Evolutionary conservation across 2,329 filamentous ascomycete genomes (phyloP).

Genomic region (Colletotrichum acutatum): DNA sequence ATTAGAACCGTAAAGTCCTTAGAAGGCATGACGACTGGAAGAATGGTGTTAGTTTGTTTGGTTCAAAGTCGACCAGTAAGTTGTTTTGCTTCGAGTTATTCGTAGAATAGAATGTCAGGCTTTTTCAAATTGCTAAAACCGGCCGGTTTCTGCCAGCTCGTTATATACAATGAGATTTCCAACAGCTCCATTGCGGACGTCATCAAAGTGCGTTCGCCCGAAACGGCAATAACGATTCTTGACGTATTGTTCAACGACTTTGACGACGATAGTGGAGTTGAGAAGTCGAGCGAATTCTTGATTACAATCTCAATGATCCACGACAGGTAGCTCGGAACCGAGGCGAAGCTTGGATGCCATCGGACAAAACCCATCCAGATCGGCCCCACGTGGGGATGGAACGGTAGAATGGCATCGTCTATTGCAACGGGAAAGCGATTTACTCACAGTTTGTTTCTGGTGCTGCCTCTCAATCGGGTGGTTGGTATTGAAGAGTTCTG

Average conservation of each 20-base stretch:
- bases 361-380: constrained; percentile 1
- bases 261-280: neutral
- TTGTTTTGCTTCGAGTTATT: neutral
- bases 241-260: neutral
- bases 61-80: neutral
- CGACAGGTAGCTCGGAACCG: neutral
- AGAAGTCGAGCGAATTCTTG: neutral
- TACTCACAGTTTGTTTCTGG: neutral
- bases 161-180: neutral
- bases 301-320: neutral
- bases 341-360: neutral
- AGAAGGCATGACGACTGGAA: neutral
- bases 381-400: neutral
- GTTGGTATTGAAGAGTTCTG: no score
- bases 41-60: neutral
- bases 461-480: neutral
- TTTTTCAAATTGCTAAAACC: neutral
- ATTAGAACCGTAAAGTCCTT: constrained; percentile 54
- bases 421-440: neutral
- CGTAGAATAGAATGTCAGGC: neutral
- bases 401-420: neutral
- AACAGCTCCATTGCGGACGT: neutral
- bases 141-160: neutral
- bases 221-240: neutral
- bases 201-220: neutral